phyloP scores from a whole-genome alignment of 2,329 filamentous ascomycete genomes.

The Apiospora sp. region DNA sequence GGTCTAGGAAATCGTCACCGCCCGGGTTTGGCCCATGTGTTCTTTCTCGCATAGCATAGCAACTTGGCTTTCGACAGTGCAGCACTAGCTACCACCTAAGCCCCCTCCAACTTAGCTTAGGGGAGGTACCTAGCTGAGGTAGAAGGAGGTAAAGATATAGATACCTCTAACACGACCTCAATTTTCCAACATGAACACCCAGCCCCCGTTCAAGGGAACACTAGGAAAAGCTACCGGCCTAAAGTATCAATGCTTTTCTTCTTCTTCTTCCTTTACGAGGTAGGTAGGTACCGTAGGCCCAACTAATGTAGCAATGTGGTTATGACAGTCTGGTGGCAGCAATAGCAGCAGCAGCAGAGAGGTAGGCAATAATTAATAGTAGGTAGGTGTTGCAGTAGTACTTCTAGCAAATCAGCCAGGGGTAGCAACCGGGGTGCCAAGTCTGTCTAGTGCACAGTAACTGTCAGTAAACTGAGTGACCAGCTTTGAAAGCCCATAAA shows the following conservation, averaged over 20 bases:
- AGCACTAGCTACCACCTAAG: no score
- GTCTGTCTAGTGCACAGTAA: conserved; percentile 20
- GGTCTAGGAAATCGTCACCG: conserved; percentile 6
- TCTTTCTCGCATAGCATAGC: conserved; percentile 13
- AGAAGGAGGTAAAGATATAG: neutral
- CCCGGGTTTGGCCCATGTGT: neutral
- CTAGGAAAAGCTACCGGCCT: neutral
- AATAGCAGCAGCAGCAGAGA: neutral
- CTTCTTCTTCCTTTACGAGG: neutral
- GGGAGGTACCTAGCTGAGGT: neutral
- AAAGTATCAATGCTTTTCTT: neutral
- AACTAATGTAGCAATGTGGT: neutral
- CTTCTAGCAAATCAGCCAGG: conserved; percentile 5
- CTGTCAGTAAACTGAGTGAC: conserved; percentile 8
- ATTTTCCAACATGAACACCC: neutral
- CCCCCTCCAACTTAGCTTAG: neutral
- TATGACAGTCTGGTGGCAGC: neutral
- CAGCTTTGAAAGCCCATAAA: conserved; percentile 15
- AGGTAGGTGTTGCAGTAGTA: neutral
- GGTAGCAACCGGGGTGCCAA: conserved; percentile 17
- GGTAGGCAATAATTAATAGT: neutral
- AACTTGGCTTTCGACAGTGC: neutral
- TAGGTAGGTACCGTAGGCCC: neutral
- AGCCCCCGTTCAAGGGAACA: neutral
- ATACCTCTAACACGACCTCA: neutral